These are phyloP conservation scores for Conringia planisiliqua DNA, from an alignment of 345 rosid genomes.

Conservation along the genomic window DNA sequence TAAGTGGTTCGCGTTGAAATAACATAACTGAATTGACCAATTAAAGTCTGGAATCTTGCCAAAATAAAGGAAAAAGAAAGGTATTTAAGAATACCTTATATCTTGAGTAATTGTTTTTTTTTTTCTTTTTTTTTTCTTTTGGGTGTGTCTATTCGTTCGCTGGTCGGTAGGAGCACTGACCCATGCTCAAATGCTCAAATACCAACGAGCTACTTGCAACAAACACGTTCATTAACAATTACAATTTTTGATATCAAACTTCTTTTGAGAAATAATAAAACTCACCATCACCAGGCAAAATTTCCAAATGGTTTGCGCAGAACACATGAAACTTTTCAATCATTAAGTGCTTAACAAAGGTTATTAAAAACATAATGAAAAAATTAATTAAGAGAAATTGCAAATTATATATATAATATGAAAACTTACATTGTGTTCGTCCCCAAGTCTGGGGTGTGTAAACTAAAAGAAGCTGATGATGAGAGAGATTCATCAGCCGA, in stretches of 20 bases:
- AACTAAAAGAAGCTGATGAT: conserved; percentile 1
- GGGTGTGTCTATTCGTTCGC: background rate
- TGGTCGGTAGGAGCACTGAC: background rate
- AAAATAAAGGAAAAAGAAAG: background rate
- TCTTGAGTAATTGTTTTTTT: background rate
- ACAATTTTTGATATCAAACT: background rate
- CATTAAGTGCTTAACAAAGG: background rate
- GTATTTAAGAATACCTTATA: conserved; percentile 3
- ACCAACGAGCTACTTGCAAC: conserved; percentile 12
- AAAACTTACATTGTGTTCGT: conserved; percentile 21
- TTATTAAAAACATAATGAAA: background rate
- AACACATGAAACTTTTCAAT: background rate
- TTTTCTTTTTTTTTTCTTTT: no score
- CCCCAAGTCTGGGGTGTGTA: conserved; percentile 21
- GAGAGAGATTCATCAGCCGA: conserved; percentile 11
- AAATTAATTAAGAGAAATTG: background rate
- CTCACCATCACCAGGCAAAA: no score
- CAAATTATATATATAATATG: conserved; percentile 21
- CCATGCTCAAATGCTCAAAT: conserved; percentile 2
- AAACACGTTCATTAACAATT: background rate
- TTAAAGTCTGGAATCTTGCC: background rate
- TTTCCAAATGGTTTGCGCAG: background rate
- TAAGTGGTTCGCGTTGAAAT: no score
- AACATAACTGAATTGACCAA: no score
- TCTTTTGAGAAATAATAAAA: background rate